Evolutionary conservation across 306 rosid genomes (phyloP).

Genomic region (Comarum palustre): DNA sequence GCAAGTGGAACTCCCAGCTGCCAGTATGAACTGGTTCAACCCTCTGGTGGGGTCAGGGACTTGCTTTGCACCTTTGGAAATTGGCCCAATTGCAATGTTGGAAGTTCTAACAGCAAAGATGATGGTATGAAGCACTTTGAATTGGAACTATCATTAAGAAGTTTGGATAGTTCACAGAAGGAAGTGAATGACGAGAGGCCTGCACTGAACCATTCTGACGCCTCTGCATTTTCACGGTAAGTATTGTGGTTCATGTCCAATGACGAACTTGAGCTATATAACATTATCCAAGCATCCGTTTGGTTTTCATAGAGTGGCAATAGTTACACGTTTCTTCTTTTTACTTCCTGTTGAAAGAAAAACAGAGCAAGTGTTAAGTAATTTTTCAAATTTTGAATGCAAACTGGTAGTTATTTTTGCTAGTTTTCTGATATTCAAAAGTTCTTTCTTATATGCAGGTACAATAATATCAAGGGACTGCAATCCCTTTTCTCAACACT

Average conservation of each 20-base stretch:
- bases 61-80: constrained; percentile 57
- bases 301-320: neutral
- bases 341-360: neutral
- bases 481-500: constrained; percentile 33
- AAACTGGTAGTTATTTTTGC: neutral
- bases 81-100: constrained; percentile 31
- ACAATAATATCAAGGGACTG: constrained; percentile 37
- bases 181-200: constrained; percentile 41
- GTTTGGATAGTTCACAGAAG: constrained; percentile 30
- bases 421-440: constrained; percentile 17
- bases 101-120: constrained; percentile 28
- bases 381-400: neutral
- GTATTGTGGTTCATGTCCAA: constrained; percentile 13
- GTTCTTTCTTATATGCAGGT: constrained; percentile 44
- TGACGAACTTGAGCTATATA: neutral
- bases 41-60: constrained; percentile 55
- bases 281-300: neutral
- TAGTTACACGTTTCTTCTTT: neutral
- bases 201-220: constrained; percentile 51
- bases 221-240: constrained; percentile 73
- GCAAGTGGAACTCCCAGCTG: constrained; percentile 29
- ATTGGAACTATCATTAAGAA: constrained; percentile 57
- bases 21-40: constrained; percentile 36
- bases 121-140: constrained; percentile 32
- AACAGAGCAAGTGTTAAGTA: neutral